Base-by-base conservation (phyloP, 495 filamentous ascomycete genomes). In the Chaetomium cochliodes region DNA sequence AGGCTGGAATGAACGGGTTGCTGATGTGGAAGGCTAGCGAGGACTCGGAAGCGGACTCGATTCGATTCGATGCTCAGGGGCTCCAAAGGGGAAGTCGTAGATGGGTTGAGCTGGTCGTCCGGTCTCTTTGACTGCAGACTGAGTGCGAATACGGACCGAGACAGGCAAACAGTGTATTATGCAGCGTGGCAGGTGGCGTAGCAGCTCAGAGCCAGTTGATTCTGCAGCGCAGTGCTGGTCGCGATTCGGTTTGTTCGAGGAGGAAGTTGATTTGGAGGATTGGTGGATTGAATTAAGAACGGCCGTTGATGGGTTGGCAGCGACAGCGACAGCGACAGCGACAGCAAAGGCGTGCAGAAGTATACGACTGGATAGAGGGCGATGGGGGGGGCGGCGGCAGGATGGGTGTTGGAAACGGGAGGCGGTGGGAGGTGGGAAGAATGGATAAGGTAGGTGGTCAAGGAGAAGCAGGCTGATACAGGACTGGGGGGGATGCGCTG, bases 341-440 rank as follows among this genome's bases (percentile, higher is more conserved):
- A 74, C 63, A 66, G 72, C 70, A 69, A 70, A 72, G 75, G 67
- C 69, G 70, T 64, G 50, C 65, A 67, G 65, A 70, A 66, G 66
- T 68, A 70, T 67, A 73, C 66, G 66, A 62, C 62, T 42, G 0
- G 53, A 62, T 50, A 57, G 39, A 58, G 26, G n/a, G 52, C 4
- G 26, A 23, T 26, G 49, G 46, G n/a, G 46, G 18, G 13, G 44
- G 41, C 44, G 49, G 26, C 30, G 63, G 67, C 37, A 56, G 62
- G 52, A 61, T 47, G 44, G 44, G n/a, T 28, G 44, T 53, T 53
- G 57, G 52, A 69, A 37, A 37, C 33, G 18, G 37, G 33, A n/a
- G n/a, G 52, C 5, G 52, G 28, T 52, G 49, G 68, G 62, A 50
- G 60, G 63, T 23, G 52, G 55, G 23, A 30, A 6, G 6, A 20